These are phyloP conservation scores for Alternaria consortialis DNA, from an alignment of 2,329 filamentous ascomycete species.

Conservation along the genomic window DNA sequence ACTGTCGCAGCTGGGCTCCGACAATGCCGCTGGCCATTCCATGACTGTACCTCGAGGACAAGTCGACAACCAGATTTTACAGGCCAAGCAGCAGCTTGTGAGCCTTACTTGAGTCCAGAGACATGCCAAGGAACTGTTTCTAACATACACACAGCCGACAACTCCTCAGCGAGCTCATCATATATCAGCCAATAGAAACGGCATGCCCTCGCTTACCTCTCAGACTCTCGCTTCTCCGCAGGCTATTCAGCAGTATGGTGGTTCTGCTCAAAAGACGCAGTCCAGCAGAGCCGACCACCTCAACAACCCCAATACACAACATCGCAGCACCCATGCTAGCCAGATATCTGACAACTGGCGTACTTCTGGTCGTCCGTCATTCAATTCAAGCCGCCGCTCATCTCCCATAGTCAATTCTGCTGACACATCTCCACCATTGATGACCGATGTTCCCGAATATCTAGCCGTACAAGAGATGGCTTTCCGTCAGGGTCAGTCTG, in stretches of 20 bases:
- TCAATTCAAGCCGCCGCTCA: conserved; percentile 9
- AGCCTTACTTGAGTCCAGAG: conserved; percentile 3
- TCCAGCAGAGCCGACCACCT: conserved; percentile 1
- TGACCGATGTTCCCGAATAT: conserved; percentile 29
- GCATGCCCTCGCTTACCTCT: background rate
- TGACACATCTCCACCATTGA: conserved; percentile 7
- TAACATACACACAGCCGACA: conserved; percentile 4
- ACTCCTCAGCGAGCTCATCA: conserved; percentile 14
- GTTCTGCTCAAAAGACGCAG: conserved; percentile 14
- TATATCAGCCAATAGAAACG: background rate
- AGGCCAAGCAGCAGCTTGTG: conserved; percentile 18
- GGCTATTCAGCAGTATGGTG: conserved; percentile 2
- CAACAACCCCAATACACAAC: background rate
- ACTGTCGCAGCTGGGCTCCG: conserved; percentile 10
- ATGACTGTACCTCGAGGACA: conserved; percentile 11
- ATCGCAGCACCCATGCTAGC: conserved; percentile 10
- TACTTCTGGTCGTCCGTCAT: conserved; percentile 6
- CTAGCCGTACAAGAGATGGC: conserved; percentile 35
- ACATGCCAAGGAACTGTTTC: background rate
- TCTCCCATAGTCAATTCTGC: conserved; percentile 6
- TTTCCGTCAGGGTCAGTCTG: conserved; percentile 35
- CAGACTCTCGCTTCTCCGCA: conserved; percentile 7
- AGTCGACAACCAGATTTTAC: background rate
- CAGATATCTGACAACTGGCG: conserved; percentile 10
- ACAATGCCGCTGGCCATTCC: background rate